Conservation (phyloP, 805 yeast genomes). For the Tetrapisispora nanseiensis region DNA sequence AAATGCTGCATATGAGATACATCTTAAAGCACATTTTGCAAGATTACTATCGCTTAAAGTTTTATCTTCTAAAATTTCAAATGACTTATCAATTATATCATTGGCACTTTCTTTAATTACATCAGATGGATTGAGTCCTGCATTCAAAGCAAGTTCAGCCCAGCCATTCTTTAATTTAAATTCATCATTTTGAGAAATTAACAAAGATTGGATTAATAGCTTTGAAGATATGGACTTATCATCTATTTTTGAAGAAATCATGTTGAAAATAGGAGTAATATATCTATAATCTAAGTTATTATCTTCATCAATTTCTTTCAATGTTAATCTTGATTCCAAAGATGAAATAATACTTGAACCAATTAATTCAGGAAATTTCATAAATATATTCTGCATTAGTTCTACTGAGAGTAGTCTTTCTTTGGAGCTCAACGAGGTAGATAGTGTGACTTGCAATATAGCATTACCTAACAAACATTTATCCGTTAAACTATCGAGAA, state of each 20-base stretch:
- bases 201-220: conserved; percentile 33
- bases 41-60: conserved; percentile 18
- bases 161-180: conserved; percentile 48
- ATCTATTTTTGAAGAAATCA: conserved; percentile 28
- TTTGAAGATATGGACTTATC: conserved; percentile 21
- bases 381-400: conserved; percentile 29
- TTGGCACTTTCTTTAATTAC: conserved; percentile 33
- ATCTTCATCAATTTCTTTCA: conserved; percentile 9
- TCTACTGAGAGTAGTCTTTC: conserved; percentile 30
- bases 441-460: conserved; percentile 39
- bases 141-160: conserved; percentile 62
- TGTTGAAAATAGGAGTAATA: conserved; percentile 31
- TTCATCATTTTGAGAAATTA: conserved; percentile 36
- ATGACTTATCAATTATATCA: conserved; percentile 14
- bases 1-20: conserved; percentile 44
- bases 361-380: conserved; percentile 30
- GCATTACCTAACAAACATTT: conserved; percentile 34
- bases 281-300: conserved; percentile 23
- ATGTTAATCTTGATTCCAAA: conserved; percentile 26
- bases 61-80: conserved; percentile 13
- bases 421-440: conserved; percentile 31
- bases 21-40: conserved; percentile 40
- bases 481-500: conserved; percentile 9
- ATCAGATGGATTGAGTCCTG: conserved; percentile 53
- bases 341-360: conserved; percentile 39